Evolutionary conservation across 371 early-diverging fungal species (phyloP).

Genomic region (Massospora cicadina): DNA sequence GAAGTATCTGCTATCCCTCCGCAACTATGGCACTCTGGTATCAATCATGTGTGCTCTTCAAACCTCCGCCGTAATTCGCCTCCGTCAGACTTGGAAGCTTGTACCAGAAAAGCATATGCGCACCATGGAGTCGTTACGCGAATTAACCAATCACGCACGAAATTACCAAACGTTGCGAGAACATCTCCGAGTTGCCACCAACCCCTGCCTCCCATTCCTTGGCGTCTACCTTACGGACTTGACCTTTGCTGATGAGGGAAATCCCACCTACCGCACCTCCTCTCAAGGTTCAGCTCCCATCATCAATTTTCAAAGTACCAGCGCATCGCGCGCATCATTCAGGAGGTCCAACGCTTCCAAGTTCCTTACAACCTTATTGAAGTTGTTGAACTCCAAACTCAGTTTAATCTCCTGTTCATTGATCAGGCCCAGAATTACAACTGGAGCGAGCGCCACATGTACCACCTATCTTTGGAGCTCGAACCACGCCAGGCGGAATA

Average conservation of each 20-base stretch:
- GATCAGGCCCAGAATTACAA: background rate
- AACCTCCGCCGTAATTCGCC: slow-evolving; percentile 49
- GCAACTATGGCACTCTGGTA: slow-evolving; percentile 65
- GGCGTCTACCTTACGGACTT: slow-evolving; percentile 76
- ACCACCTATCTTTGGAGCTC: background rate
- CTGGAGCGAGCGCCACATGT: background rate
- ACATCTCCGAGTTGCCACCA: slow-evolving; percentile 30
- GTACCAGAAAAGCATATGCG: slow-evolving; percentile 30
- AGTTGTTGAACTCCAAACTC: slow-evolving; percentile 7
- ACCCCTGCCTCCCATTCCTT: slow-evolving; percentile 64
- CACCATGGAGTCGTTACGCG: slow-evolving; percentile 30
- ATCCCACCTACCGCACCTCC: slow-evolving; percentile 25
- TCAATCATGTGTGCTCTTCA: slow-evolving; percentile 59
- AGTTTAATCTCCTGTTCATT: background rate
- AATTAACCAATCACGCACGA: slow-evolving; percentile 38
- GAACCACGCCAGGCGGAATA: too few species aligned
- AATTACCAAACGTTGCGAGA: slow-evolving; percentile 66
- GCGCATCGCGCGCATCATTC: slow-evolving; percentile 5
- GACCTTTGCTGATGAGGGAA: slow-evolving; percentile 64
- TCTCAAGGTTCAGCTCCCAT: too few species aligned
- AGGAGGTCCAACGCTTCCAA: slow-evolving; percentile 11
- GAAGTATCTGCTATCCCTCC: slow-evolving; percentile 23
- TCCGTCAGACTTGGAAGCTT: slow-evolving; percentile 54
- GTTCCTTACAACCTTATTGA: slow-evolving; percentile 8
- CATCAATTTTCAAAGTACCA: slow-evolving; percentile 10